A percentile compares a stretch with the other conserved stretches of the same genome.
phyloP scores from a whole-genome alignment of 2,329 filamentous ascomycete genomes.

The Aspergillus viridinutans region DNA sequence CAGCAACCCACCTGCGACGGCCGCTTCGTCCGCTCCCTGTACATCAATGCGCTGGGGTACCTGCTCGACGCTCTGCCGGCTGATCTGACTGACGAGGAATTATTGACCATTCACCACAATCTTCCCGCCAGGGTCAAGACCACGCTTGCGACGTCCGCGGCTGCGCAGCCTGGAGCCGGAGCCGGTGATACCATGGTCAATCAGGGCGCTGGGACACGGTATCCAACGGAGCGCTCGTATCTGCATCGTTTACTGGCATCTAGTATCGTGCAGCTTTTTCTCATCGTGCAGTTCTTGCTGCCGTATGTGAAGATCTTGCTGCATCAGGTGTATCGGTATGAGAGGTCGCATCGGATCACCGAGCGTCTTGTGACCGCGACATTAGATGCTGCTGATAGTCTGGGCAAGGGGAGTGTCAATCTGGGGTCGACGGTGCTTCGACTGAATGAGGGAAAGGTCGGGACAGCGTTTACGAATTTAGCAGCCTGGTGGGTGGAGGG shows the following conservation, averaged over 20 bases:
- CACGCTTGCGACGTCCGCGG: conserved; percentile 6
- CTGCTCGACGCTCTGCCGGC: conserved; percentile 33
- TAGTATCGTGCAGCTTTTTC: conserved; percentile 55
- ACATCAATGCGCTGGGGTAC: conserved; percentile 36
- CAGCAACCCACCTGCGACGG: conserved; percentile 29
- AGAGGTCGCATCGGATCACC: conserved; percentile 63
- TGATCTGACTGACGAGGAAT: conserved; percentile 29
- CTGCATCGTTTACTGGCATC: conserved; percentile 57
- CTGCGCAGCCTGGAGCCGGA: background rate
- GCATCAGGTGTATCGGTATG: conserved; percentile 55
- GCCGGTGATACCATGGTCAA: background rate
- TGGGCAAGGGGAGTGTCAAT: conserved; percentile 51
- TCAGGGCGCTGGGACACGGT: background rate
- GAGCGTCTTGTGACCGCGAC: conserved; percentile 53
- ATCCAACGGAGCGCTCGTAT: conserved; percentile 38
- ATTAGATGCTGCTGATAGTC: conserved; percentile 49
- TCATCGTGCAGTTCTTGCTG: conserved; percentile 57
- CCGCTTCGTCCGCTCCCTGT: conserved; percentile 31
- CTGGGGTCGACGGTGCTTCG: conserved; percentile 54
- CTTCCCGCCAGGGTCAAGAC: conserved; percentile 22
- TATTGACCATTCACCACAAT: conserved; percentile 22
- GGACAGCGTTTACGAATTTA: conserved; percentile 53
- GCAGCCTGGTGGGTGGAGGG: conserved; percentile 61
- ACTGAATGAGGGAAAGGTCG: conserved; percentile 63
- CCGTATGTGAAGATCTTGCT: conserved; percentile 58